Conservation (phyloP, 1,139 yeast species). For the Blastobotrys serpentis region DNA sequence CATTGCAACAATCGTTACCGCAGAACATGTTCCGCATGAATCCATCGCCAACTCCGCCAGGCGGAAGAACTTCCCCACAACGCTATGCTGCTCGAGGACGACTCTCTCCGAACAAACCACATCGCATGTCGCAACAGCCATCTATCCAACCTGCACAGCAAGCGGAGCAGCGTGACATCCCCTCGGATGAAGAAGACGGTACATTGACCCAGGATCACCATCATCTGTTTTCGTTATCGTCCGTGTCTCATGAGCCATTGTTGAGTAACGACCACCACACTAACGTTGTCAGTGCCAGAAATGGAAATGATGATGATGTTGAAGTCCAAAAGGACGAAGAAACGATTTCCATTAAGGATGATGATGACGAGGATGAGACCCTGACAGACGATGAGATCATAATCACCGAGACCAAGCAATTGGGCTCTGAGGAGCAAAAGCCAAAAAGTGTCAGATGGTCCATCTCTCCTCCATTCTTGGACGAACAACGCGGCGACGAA, state of each 20-base stretch:
- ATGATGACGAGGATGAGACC: conserved; percentile 9
- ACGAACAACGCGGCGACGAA: conserved; percentile 20
- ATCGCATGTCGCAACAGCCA: not conserved
- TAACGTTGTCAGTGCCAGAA: not conserved
- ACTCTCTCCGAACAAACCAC: not conserved
- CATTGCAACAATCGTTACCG: conserved; percentile 3
- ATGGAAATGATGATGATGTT: no score
- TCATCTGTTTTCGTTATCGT: not conserved
- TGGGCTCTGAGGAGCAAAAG: conserved; percentile 9
- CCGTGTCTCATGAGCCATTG: conserved; percentile 2
- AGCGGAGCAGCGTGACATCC: not conserved
- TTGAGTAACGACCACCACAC: not conserved
- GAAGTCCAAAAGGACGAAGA: conserved; percentile 1
- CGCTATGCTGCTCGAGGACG: conserved; percentile 5
- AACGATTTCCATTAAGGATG: not conserved
- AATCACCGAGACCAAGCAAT: conserved; percentile 6
- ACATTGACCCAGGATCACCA: not conserved
- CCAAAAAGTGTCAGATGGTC: conserved; percentile 10
- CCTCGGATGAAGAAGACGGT: not conserved
- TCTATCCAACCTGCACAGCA: not conserved
- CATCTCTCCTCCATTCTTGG: conserved; percentile 23
- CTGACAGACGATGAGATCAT: conserved; percentile 15
- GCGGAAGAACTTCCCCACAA: conserved; percentile 5
- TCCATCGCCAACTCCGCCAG: conserved; percentile 1
- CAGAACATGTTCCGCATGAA: conserved; percentile 2